A percentile compares a stretch with the other conserved stretches of the same genome.
These are phyloP conservation scores for Phytophthora cryptogea DNA, from an alignment of 352 stramenopile genomes.

Conservation along the genomic window DNA sequence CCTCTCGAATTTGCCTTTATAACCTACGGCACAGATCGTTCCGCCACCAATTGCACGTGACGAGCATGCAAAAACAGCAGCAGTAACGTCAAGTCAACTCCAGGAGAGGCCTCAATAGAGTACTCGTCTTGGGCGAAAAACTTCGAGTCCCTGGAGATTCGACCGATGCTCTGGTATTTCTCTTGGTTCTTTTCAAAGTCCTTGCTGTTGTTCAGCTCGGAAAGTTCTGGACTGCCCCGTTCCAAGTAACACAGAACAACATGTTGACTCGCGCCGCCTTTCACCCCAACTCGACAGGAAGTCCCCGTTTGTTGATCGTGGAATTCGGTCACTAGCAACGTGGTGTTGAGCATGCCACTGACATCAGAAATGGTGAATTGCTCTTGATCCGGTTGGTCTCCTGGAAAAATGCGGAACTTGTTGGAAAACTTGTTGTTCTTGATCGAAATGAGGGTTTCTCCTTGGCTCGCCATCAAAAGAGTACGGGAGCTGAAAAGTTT, in stretches of 20 bases:
- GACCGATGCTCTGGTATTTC: conserved; percentile 1
- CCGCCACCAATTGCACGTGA: not conserved
- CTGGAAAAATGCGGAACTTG: not conserved
- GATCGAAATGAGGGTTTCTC: not conserved
- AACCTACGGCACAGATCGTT: too few species aligned
- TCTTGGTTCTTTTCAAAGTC: not conserved
- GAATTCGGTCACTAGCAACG: not conserved
- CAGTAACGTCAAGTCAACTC: not conserved
- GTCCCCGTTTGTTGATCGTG: not conserved
- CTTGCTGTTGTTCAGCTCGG: not conserved
- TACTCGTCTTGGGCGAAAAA: not conserved
- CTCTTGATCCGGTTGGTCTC: not conserved
- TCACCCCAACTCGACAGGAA: not conserved
- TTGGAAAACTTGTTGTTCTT: not conserved
- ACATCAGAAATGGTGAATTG: not conserved
- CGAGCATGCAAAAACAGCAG: not conserved
- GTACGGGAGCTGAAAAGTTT: not conserved
- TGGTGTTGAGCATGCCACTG: not conserved
- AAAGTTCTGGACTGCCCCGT: not conserved
- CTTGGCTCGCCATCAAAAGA: not conserved
- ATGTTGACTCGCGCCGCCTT: not conserved
- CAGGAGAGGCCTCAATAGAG: not conserved
- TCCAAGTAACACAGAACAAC: not conserved
- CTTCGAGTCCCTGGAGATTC: not conserved
- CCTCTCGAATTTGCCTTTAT: too few species aligned